Evolutionary conservation across 352 stramenopile genomes (phyloP), one percentile per base, ranked within the genome.

Genomic region (Pythium brachiatum): DNA sequence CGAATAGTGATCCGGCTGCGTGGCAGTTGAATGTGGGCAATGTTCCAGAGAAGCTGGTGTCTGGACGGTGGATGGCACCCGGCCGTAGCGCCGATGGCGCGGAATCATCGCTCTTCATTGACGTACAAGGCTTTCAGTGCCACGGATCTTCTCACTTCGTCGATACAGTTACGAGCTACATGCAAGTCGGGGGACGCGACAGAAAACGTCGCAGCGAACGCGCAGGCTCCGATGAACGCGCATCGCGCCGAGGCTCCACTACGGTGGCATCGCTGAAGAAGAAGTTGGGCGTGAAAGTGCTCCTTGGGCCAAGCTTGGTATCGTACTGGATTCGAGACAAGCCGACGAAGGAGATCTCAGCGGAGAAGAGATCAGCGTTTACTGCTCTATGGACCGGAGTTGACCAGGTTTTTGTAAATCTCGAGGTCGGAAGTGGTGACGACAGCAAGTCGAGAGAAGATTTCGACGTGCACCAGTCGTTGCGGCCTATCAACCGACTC

Each of bases 1-100:
- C 74, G 7, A 78, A 83, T 62, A 72, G 62, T 16, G 86, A 94
- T 44, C 86, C 86, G 57, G 74, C 65, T 21, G 59, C 85, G 34
- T 94, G 86, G 86, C 83, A 92, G 66, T 43, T 91, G 11, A 65
- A 69, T 36, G 74, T 88, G 13, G 81, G 89, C 16, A 93, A 88
- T 26, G 86, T 86, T 36, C 78, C 80, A 15, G 80, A 92, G 23
- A 90, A 88, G 32, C 31, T 92, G 7, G 46, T 94, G 39, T 76
- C 76, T 39, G 75, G 72, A 34, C 66, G 79, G 11, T 94, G 85
- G 85, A 75, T 66, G 48, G 72, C 72, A 50, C 64, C 66, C 11
- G 59, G 75, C 7, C 21, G 29, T 7, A 62, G 59, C 1, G 13
- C 27, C 6, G 18, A 29, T 4, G 63, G 62, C 0, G 16, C n/a